A percentile compares a stretch with the other conserved stretches of the same genome.
Evolutionary conservation across 768 basidiomycete genomes (phyloP).

Genomic region (Pleurotus ostreatus): DNA sequence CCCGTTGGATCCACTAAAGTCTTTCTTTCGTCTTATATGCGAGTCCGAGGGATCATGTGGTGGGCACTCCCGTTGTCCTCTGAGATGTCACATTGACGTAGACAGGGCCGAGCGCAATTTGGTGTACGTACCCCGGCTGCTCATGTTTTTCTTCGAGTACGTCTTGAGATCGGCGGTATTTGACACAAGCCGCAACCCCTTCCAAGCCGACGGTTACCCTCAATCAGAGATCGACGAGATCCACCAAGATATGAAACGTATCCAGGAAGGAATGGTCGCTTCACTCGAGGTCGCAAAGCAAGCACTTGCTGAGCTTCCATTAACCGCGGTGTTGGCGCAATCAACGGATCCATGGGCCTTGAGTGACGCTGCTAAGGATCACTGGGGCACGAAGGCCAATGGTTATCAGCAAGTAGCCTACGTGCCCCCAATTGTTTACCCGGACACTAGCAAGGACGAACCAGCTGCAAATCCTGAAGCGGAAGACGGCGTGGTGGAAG

Average conservation of each 20-base stretch:
- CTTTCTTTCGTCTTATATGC: slow-evolving; percentile 69
- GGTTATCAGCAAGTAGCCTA: slow-evolving; percentile 25
- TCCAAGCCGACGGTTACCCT: not conserved
- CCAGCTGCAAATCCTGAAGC: slow-evolving; percentile 4
- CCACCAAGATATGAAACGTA: not conserved
- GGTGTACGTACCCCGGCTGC: slow-evolving; percentile 44
- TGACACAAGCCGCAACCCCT: not conserved
- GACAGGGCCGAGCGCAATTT: slow-evolving; percentile 45
- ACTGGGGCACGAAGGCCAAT: slow-evolving; percentile 46
- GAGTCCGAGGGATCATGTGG: slow-evolving; percentile 68
- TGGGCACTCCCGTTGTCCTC: slow-evolving; percentile 23
- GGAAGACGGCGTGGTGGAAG: slow-evolving; percentile 1
- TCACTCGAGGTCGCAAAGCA: slow-evolving; percentile 38
- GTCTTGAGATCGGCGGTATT: slow-evolving; percentile 44
- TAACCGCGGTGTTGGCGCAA: slow-evolving; percentile 42
- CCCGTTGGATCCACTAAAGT: slow-evolving; percentile 56
- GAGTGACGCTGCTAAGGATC: slow-evolving; percentile 40
- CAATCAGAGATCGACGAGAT: not conserved
- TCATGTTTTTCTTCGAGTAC: slow-evolving; percentile 59
- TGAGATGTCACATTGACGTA: not conserved
- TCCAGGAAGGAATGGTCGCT: slow-evolving; percentile 29
- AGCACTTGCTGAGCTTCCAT: slow-evolving; percentile 48
- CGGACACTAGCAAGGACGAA: slow-evolving; percentile 9
- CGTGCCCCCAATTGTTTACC: not conserved
- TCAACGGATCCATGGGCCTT: slow-evolving; percentile 43